Percentiles rank a stretch among this genome's conserved stretches.
phyloP scores from a whole-genome alignment of 2,329 filamentous ascomycete species.

The Aspergillus felis region DNA sequence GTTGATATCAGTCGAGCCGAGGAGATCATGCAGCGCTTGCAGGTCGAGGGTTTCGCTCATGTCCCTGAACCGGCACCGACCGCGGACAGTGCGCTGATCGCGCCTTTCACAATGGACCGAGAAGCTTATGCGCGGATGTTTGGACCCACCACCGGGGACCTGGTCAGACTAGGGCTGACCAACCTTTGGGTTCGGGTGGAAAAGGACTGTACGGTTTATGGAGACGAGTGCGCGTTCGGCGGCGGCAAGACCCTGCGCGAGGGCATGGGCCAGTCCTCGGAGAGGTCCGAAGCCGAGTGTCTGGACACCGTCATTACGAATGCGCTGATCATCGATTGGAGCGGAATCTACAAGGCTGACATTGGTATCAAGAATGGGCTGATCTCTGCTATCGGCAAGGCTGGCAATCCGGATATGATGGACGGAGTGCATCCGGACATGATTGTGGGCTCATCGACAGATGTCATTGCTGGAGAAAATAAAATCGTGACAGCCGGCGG shows the following conservation, averaged over 20 bases:
- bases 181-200: constrained; percentile 90
- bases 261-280: constrained; percentile 91
- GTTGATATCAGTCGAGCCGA: constrained; percentile 63
- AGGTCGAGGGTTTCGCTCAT: constrained; percentile 74
- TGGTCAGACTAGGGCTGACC: constrained; percentile 76
- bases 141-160: constrained; percentile 83
- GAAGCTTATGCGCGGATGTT: constrained; percentile 83
- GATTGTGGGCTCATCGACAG: constrained; percentile 82
- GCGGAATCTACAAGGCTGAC: constrained; percentile 92
- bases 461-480: constrained; percentile 85
- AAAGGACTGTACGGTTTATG: constrained; percentile 76
- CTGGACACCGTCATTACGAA: constrained; percentile 87
- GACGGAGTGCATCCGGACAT: constrained; percentile 74
- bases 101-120: constrained; percentile 68
- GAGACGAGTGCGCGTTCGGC: constrained; percentile 93
- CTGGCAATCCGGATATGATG: constrained; percentile 97
- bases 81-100: constrained; percentile 53
- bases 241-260: constrained; percentile 91
- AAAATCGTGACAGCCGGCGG: constrained; percentile 89
- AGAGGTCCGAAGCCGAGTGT: constrained; percentile 65
- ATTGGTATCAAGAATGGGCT: constrained; percentile 86
- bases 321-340: constrained; percentile 85
- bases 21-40: constrained; percentile 64
- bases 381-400: constrained; percentile 88
- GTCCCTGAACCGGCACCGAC: constrained; percentile 66